Evolutionary conservation across 1,139 yeast species (phyloP), one percentile per base, ranked within the genome.

Genomic region (Pichia sp.): DNA sequence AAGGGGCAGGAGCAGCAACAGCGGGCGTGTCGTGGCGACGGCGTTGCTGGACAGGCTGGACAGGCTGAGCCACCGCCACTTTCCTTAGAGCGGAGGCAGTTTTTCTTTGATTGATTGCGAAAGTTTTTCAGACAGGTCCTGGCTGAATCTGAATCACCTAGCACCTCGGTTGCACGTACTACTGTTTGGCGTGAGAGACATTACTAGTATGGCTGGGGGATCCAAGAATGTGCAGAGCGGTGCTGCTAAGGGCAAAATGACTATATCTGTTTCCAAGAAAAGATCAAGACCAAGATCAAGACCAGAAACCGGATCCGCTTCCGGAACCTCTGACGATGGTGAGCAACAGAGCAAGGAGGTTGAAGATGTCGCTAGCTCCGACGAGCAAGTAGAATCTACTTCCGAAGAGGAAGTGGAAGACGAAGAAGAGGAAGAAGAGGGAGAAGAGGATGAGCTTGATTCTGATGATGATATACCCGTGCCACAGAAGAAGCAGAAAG

Each of bases 401-500:
- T 39, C 44, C 28, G 49, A 35, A 14, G 37, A 38, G 6, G 35
- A 39, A 24, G 22, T 30, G 17, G 35, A 37, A 26, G 39, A n/a
- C 23, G 34, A 66, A 41, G 47, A 41, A 22, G 49, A 52, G 19
- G 38, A 41, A n/a, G 45, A 35, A 4, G 21, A 46, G 38, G 34
- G 39, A 47, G 39, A 42, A 15, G 47, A 47, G 14, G 2, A 35
- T 35, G 35, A 36, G 31, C 12, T 45, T 52, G 40, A 43, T 28
- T 47, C 31, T 41, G 62, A 14, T 36, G 53, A 43, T 18, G 49
- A 48, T 4, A 32, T 49, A 9, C 53, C 53, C 9, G 25, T 42
- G 43, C 64, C 60, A 41, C 68, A 64, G 52, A 69, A 67, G 56
- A 76, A 79, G 48, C 75, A 72, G 59, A 74, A 71, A 59, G 70